These are phyloP conservation scores for Litchi chinensis DNA, from an alignment of 345 rosid genomes.

Conservation along the genomic window DNA sequence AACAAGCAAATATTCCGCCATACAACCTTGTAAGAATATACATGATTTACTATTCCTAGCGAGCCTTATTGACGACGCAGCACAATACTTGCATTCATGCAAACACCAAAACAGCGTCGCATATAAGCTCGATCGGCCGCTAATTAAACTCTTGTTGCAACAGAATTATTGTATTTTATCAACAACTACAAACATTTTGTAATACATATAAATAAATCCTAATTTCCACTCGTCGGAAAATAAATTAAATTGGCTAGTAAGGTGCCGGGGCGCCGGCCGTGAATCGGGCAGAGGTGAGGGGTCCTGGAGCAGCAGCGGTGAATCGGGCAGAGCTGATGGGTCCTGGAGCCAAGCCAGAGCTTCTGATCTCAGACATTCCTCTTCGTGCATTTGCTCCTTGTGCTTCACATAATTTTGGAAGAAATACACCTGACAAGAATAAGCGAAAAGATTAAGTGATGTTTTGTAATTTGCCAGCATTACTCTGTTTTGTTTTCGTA, in stretches of 20 bases:
- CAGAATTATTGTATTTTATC: background rate
- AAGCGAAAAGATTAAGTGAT: background rate
- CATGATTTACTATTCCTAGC: background rate
- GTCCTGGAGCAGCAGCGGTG: background rate
- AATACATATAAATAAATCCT: background rate
- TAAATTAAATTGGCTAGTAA: background rate
- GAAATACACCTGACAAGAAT: conserved; percentile 62
- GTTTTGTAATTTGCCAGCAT: background rate
- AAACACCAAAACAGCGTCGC: background rate
- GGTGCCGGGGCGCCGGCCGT: conserved; percentile 23
- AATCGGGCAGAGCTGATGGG: conserved; percentile 27
- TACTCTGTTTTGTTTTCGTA: background rate
- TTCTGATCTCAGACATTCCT: conserved; percentile 59
- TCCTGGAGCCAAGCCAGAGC: conserved; percentile 65
- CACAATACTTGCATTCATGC: background rate
- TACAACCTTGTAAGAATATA: background rate
- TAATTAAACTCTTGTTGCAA: background rate
- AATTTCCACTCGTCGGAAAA: background rate
- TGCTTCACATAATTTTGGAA: conserved; percentile 72
- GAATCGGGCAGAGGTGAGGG: too few relatives aligned
- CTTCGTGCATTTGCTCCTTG: conserved; percentile 49
- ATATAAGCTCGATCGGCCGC: background rate
- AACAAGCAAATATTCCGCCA: background rate
- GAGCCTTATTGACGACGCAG: background rate
- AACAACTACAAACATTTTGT: background rate